phyloP scores from a whole-genome alignment of 108 stramenopile genomes.

The Pseudonitzschia pungens region DNA sequence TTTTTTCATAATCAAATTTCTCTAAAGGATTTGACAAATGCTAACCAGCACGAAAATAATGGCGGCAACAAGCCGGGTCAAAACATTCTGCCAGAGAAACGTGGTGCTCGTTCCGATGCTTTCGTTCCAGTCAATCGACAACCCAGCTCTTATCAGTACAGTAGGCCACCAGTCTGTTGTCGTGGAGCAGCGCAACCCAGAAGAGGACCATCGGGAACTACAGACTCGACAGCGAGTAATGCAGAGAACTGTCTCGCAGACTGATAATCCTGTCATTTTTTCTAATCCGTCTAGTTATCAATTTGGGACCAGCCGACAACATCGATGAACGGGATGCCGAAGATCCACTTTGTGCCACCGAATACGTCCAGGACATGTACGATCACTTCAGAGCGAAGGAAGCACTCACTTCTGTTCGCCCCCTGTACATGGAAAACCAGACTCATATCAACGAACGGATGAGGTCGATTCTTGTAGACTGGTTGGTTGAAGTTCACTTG shows the following conservation, averaged over 20 bases:
- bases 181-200: slow-evolving; percentile 36
- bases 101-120: slow-evolving; percentile 28
- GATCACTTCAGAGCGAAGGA: slow-evolving; percentile 88
- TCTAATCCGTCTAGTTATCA: slow-evolving; percentile 57
- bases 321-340: slow-evolving; percentile 93
- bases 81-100: slow-evolving; percentile 35
- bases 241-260: slow-evolving; percentile 21
- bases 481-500: slow-evolving; percentile 95
- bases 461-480: slow-evolving; percentile 93
- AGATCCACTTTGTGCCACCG: slow-evolving; percentile 93
- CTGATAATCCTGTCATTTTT: slow-evolving; percentile 10
- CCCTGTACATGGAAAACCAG: slow-evolving; percentile 60
- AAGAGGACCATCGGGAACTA: slow-evolving; percentile 19
- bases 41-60: slow-evolving; percentile 21
- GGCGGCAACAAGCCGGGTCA: slow-evolving; percentile 31
- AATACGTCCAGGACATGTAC: slow-evolving; percentile 97
- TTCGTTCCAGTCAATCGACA: slow-evolving; percentile 32
- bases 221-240: slow-evolving; percentile 23
- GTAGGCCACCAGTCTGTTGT: slow-evolving; percentile 15
- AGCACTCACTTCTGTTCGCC: slow-evolving; percentile 69
- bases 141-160: slow-evolving; percentile 19
- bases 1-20: slow-evolving; percentile 1
- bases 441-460: slow-evolving; percentile 88
- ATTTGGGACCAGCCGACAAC: slow-evolving; percentile 81
- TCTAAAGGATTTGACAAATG: slow-evolving; percentile 37